Percentiles rank a stretch among this genome's conserved stretches.
Evolutionary conservation across 2,329 filamentous ascomycete genomes (phyloP).

Genomic region (Coleophoma crateriformis): DNA sequence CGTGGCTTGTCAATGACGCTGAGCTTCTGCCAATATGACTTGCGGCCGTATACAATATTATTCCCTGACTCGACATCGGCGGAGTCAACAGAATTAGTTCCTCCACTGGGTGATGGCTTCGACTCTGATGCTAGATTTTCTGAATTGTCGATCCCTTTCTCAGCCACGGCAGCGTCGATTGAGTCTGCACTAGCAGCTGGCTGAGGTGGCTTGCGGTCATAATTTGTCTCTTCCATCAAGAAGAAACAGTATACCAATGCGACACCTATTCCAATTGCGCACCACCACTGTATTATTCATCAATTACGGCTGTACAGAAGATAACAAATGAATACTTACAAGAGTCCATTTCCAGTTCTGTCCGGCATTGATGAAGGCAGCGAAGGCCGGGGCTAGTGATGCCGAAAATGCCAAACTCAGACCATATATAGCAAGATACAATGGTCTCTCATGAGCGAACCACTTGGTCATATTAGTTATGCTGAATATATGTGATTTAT

Average conservation of each 20-base stretch:
- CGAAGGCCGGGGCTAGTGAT: conserved; percentile 35
- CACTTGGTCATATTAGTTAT: conserved; percentile 11
- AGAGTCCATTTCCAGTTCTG: conserved; percentile 42
- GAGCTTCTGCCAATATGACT: conserved; percentile 37
- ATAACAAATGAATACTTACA: no score
- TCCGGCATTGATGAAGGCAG: conserved; percentile 41
- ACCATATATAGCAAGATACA: conserved; percentile 35
- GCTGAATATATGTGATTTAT: no score
- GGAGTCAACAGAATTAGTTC: not conserved
- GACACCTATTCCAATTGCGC: conserved; percentile 43
- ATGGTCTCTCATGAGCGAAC: conserved; percentile 36
- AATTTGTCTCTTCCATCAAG: conserved; percentile 51
- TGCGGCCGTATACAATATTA: conserved; percentile 26
- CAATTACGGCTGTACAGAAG: no score
- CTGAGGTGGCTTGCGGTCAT: conserved; percentile 8
- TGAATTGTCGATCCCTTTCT: no score
- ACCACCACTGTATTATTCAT: conserved; percentile 22
- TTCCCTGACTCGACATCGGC: conserved; percentile 21
- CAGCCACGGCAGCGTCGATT: conserved; percentile 19
- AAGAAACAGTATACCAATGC: conserved; percentile 46
- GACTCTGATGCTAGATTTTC: no score
- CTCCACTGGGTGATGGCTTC: not conserved
- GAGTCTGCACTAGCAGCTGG: conserved; percentile 2
- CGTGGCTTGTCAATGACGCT: conserved; percentile 33
- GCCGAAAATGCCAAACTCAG: conserved; percentile 35